Base-by-base conservation (phyloP, 495 filamentous ascomycete genomes). In the Talaromyces trachyspermus region DNA sequence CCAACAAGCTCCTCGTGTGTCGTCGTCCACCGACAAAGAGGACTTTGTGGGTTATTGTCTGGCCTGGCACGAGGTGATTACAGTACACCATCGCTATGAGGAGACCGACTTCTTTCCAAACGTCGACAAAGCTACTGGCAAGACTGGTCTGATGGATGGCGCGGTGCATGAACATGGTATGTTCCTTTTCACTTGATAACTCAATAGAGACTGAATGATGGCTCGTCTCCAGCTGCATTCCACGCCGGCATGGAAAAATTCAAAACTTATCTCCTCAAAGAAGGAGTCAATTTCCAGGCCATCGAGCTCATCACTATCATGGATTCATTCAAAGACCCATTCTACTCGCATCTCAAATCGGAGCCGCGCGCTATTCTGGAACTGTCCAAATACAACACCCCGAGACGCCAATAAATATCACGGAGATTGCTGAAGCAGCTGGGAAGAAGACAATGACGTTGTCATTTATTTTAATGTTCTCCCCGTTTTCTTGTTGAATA, bases 401-500 rank as follows among this genome's bases (percentile, higher is more conserved):
- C 15, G 35, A 38, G 14, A 38, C 35, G 50, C 60, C 69, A 1
- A 66, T 76, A 12, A 29, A 43, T 29, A 24, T 43, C 15, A 24
- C 20, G 35, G 20, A 24, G 12, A 24, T 43, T 25, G 19, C 40
- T 11, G 5, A 43, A 19, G 25, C 19, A 29, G 25, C 40, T 29
- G 55, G 55, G 18, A 58, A 58, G 50, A 51, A 53, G 18, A 55
- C 46, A 9, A 46, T 58, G 11, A 53, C 44, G 4, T 51, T 48
- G 46, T 54, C 9, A 43, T 49, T 14, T 46, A 29, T 19, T 38
- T 40, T 9, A 55, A 60, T 36, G 52, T 52, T 5, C 67, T 80
- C 20, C 76, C 75, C 0, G 75, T 80, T 55, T 77, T 80, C 61
- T 61, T 79, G 46, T 60, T 79, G 40, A 79, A 80, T 49, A 60